phyloP scores from a whole-genome alignment of 805 yeast species.

The Wickerhamiella slavikovae region DNA sequence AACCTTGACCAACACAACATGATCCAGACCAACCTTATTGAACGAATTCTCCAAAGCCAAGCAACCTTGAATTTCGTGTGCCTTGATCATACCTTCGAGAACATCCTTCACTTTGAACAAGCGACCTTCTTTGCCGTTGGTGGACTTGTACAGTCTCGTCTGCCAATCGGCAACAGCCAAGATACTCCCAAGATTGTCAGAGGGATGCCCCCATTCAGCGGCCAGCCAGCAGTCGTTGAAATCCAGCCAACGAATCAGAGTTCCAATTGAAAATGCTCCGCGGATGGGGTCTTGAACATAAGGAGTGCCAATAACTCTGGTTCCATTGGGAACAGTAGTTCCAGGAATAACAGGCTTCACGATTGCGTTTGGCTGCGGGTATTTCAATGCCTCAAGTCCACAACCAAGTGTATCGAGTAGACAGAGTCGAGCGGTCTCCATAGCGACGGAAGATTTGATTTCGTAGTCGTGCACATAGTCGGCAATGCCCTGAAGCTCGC shows the following conservation, averaged over 20 bases:
- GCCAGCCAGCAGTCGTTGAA: slow-evolving; percentile 48
- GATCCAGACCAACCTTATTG: slow-evolving; percentile 39
- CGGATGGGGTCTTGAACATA: slow-evolving; percentile 33
- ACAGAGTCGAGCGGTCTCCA: slow-evolving; percentile 34
- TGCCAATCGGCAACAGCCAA: slow-evolving; percentile 37
- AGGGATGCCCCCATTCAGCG: slow-evolving; percentile 54
- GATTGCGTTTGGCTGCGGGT: slow-evolving; percentile 26
- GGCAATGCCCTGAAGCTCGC: slow-evolving; percentile 29
- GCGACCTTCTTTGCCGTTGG: slow-evolving; percentile 21
- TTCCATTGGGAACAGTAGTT: slow-evolving; percentile 32
- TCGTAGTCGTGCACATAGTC: slow-evolving; percentile 28
- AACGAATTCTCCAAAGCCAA: slow-evolving; percentile 40
- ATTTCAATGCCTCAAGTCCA: slow-evolving; percentile 37
- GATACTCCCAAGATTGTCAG: slow-evolving; percentile 39
- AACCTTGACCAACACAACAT: slow-evolving; percentile 35
- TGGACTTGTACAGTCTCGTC: slow-evolving; percentile 25
- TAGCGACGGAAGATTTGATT: slow-evolving; percentile 27
- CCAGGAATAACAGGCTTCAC: slow-evolving; percentile 41
- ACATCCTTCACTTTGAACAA: slow-evolving; percentile 29
- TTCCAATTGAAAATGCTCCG: slow-evolving; percentile 38
- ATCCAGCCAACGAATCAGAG: slow-evolving; percentile 39
- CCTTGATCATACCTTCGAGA: slow-evolving; percentile 36
- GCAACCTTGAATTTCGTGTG: slow-evolving; percentile 43
- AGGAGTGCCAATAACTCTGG: slow-evolving; percentile 33
- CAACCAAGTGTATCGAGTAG: slow-evolving; percentile 38